Base-by-base conservation (phyloP, 2,329 filamentous ascomycete species). In the Arthroderma sp. region DNA sequence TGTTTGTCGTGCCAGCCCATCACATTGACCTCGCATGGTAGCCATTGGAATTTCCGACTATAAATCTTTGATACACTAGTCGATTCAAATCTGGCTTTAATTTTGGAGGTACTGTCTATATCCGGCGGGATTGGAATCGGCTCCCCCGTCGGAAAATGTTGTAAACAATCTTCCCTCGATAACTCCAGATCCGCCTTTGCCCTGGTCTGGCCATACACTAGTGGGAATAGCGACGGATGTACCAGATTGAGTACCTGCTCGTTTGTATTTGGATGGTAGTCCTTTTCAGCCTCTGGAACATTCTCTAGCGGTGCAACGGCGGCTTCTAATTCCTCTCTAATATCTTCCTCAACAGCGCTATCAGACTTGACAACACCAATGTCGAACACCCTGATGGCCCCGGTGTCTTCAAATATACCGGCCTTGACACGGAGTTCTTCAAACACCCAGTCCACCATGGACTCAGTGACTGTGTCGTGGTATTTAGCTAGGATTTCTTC, bases 261-360 rank as follows among this genome's bases (percentile, higher is more conserved):
- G 31, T 74, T 60, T 2, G 71, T 75, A 2, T 68, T 63, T 0
- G 77, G 77, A 56, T 81, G 77, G 71, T 74, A 82, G 56, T 82
- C 77, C 52, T 73, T 73, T 27, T 61, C 40, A 0, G 57, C 9
- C 5, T 73, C 70, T 0, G 71, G 71, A 1, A 75, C 66, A 29
- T 71, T 56, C 48, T 79, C 71, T 1, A 83, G 61, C 0, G 56
- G 57, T 1, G 57, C 55, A 15, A 74, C 69, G 1, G 65, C 69
- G 5, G 54, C 52, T 27, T 58, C 62, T 1, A 81, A 64, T 1
- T 58, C 56, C 0, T 68, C 22, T 6, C 60, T 58, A 1, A 72
- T 47, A 3, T 60, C 52, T 0, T 54, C 41, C 0, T 63, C 50
- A 3, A 76, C 58, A 1, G 65, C 50, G 1, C 45, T 56, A 54